phyloP scores from a whole-genome alignment of 768 basidiomycete genomes.

The Xerocomellus dryophilus region DNA sequence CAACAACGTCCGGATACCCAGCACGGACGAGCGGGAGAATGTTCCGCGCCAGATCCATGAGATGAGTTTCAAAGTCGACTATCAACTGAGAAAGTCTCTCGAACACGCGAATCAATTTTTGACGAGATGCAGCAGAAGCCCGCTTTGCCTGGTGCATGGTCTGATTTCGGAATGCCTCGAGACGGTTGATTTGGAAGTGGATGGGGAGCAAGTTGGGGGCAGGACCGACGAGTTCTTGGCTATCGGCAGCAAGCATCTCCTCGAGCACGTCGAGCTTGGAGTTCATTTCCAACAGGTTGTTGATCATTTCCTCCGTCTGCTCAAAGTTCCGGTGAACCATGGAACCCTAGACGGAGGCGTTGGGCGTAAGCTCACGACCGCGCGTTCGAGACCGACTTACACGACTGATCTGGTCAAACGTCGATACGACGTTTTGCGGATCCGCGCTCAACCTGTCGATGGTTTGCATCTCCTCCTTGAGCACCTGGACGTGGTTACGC shows the following conservation, averaged over 20 bases:
- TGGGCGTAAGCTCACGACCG: neutral
- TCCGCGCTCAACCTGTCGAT: conserved; percentile 76
- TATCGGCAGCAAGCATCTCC: conserved; percentile 71
- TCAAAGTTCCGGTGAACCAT: conserved; percentile 94
- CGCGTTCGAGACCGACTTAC: conserved; percentile 44
- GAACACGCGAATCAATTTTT: conserved; percentile 75
- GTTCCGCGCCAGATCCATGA: conserved; percentile 72
- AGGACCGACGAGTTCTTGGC: conserved; percentile 76
- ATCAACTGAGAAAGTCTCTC: conserved; percentile 81
- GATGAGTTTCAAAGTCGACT: conserved; percentile 80
- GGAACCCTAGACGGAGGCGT: conserved; percentile 68
- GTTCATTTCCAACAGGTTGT: conserved; percentile 91
- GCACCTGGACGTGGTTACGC: conserved; percentile 69
- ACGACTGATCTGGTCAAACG: conserved; percentile 94
- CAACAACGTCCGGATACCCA: conserved; percentile 82
- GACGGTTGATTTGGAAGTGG: conserved; percentile 87
- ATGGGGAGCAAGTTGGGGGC: conserved; percentile 86
- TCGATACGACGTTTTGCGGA: conserved; percentile 71
- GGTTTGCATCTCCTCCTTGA: conserved; percentile 83
- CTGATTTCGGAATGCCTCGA: conserved; percentile 92
- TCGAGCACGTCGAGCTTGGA: conserved; percentile 77
- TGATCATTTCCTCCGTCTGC: conserved; percentile 93
- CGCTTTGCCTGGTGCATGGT: conserved; percentile 93
- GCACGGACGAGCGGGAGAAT: conserved; percentile 76
- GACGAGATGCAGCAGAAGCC: conserved; percentile 61